phyloP scores from a whole-genome alignment of 176 grass and related monocot genomes.

The Carex scoparia region DNA sequence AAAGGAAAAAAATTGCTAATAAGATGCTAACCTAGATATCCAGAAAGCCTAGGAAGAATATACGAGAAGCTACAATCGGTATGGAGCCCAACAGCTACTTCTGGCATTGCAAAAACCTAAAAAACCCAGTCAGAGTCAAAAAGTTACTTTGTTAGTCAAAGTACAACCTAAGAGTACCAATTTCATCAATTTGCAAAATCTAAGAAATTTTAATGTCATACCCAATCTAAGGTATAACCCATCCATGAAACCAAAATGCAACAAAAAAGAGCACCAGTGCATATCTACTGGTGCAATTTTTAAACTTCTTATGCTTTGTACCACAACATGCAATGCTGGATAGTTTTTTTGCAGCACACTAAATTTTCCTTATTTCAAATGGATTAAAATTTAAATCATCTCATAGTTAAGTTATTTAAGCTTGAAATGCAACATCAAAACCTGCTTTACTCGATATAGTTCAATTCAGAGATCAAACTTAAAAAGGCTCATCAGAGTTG shows the following conservation, averaged over 20 bases:
- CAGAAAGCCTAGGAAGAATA: conserved; percentile 80
- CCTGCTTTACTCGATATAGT: background rate
- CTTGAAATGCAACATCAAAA: background rate
- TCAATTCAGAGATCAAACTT: background rate
- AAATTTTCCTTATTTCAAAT: background rate
- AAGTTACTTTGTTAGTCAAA: background rate
- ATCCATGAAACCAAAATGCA: background rate
- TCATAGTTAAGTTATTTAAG: background rate
- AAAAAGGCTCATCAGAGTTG: background rate
- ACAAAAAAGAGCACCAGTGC: background rate
- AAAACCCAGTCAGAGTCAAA: background rate
- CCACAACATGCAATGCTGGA: background rate
- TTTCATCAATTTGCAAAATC: background rate
- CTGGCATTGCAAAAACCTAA: conserved; percentile 76
- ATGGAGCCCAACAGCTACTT: conserved; percentile 87
- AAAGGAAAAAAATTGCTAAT: background rate
- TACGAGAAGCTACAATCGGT: conserved; percentile 94
- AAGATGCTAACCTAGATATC: conserved; percentile 58
- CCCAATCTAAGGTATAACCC: background rate
- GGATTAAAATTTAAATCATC: background rate
- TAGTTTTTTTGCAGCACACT: background rate
- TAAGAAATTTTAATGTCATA: background rate
- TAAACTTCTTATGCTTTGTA: background rate
- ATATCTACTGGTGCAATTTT: background rate
- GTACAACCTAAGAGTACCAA: background rate